Base-by-base conservation (phyloP, 371 early-diverging fungal genomes). In the Choanephora cucurbitarum region DNA sequence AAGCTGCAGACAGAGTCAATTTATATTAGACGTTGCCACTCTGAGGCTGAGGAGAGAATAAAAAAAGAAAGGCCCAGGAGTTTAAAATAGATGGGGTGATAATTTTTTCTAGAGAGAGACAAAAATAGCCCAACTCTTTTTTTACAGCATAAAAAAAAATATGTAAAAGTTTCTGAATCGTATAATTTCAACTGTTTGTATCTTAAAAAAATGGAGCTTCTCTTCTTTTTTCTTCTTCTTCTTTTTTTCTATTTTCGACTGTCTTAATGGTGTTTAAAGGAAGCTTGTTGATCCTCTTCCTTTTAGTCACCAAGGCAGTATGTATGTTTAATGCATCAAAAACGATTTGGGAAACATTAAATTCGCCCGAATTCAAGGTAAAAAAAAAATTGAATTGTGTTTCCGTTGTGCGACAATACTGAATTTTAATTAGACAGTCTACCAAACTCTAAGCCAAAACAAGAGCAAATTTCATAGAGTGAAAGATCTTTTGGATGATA, bases 81-180 rank as follows among this genome's bases (percentile, higher is more conserved):
- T 39, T 48, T 47, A 39, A 14, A 56, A 56, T 56, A 39, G 28
- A 48, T 46, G 47, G 47, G 48, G 24, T 31, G 41, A 48, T 48
- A 28, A 47, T 56, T 44, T 40, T 56, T 47, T n/a, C n/a, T n/a
- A n/a, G n/a, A n/a, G 23, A 14, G 2, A 13, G 2, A 7, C 11
- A 37, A 37, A 37, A 37, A 37, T 37, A 37, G 37, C 13, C 13
- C 9, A 14, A 37, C 9, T 37, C 32, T 39, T 34, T 37, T 31
- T 41, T 9, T 4, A 13, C 21, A n/a, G n/a, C n/a, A n/a, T n/a
- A n/a, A n/a, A n/a, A n/a, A 23, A 21, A 8, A 15, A 13, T 7
- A 21, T 5, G 5, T 45, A 23, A 23, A 37, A 37, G 37, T 6
- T 3, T 14, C 10, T 37, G 9, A 37, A 37, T 28, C 28, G 28